phyloP scores from a whole-genome alignment of 352 stramenopile species.

The Globisporangium viniferum region DNA sequence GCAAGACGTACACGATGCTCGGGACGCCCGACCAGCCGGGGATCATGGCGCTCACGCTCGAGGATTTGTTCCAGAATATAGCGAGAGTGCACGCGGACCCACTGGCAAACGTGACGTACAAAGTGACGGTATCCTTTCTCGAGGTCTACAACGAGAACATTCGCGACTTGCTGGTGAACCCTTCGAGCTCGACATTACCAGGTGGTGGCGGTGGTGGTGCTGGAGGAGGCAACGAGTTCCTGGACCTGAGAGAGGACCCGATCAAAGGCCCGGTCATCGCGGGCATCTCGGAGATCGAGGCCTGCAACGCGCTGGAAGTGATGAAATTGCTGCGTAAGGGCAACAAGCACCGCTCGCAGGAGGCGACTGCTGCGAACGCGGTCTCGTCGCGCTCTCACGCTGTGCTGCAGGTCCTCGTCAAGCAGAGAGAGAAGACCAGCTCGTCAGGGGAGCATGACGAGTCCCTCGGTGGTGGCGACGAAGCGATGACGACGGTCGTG shows the following conservation, averaged over 20 bases:
- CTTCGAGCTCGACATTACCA: slow-evolving; percentile 11
- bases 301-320: slow-evolving; percentile 67
- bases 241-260: slow-evolving; percentile 86
- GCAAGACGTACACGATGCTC: slow-evolving; percentile 93
- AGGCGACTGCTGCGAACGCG: slow-evolving; percentile 85
- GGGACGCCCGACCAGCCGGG: slow-evolving; percentile 76
- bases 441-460: slow-evolving; percentile 7
- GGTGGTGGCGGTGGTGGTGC: background rate
- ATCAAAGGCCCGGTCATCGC: slow-evolving; percentile 80
- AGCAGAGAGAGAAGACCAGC: slow-evolving; percentile 50
- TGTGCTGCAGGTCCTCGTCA: slow-evolving; percentile 82
- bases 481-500: slow-evolving; percentile 32
- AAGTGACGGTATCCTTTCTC: slow-evolving; percentile 84
- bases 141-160: slow-evolving; percentile 95
- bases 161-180: slow-evolving; percentile 68
- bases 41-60: slow-evolving; percentile 87
- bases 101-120: slow-evolving; percentile 38
- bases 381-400: slow-evolving; percentile 89
- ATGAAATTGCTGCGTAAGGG: slow-evolving; percentile 86
- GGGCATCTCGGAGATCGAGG: slow-evolving; percentile 85
- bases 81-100: slow-evolving; percentile 30
- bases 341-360: slow-evolving; percentile 85
- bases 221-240: slow-evolving; percentile 30
- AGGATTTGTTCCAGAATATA: slow-evolving; percentile 83
- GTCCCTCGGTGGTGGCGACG: background rate